These are phyloP conservation scores for Blastobotrys petasosporus DNA, from an alignment of 1,139 yeast genomes.

Conservation along the genomic window DNA sequence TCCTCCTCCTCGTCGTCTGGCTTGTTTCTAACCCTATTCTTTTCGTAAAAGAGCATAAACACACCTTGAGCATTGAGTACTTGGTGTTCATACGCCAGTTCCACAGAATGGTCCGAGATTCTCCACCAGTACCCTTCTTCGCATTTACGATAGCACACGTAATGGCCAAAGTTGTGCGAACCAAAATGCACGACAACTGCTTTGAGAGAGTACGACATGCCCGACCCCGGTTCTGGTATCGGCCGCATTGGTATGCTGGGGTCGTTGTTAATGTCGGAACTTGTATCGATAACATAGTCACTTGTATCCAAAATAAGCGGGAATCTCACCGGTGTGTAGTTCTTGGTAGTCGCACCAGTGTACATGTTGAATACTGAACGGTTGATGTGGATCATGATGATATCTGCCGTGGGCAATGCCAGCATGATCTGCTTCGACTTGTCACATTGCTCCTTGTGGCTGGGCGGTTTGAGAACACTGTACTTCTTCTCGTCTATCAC, in stretches of 20 bases:
- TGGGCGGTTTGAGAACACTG: conserved; percentile 64
- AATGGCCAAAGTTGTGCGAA: conserved; percentile 92
- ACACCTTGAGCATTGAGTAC: conserved; percentile 81
- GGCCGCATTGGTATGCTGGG: conserved; percentile 62
- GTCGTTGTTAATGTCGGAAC: conserved; percentile 59
- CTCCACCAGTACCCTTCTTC: conserved; percentile 90
- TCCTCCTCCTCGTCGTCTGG: not conserved
- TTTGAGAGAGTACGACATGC: conserved; percentile 53
- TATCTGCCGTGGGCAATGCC: conserved; percentile 71
- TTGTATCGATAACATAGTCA: conserved; percentile 63
- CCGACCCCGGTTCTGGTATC: conserved; percentile 11
- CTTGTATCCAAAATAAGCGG: conserved; percentile 61
- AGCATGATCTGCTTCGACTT: conserved; percentile 79
- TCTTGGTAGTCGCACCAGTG: conserved; percentile 77
- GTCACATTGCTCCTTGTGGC: conserved; percentile 66
- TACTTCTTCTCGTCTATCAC: conserved; percentile 77
- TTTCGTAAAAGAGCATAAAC: conserved; percentile 84
- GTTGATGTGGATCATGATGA: conserved; percentile 78
- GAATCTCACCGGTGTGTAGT: conserved; percentile 74
- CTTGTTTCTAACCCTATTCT: not conserved
- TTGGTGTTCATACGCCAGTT: conserved; percentile 71
- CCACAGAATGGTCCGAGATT: conserved; percentile 82
- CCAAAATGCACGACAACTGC: conserved; percentile 91
- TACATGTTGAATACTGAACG: conserved; percentile 87
- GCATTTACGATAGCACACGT: conserved; percentile 71